Base-by-base conservation (phyloP, 2,329 filamentous ascomycete genomes). In the Beauveria rudraprayagi region DNA sequence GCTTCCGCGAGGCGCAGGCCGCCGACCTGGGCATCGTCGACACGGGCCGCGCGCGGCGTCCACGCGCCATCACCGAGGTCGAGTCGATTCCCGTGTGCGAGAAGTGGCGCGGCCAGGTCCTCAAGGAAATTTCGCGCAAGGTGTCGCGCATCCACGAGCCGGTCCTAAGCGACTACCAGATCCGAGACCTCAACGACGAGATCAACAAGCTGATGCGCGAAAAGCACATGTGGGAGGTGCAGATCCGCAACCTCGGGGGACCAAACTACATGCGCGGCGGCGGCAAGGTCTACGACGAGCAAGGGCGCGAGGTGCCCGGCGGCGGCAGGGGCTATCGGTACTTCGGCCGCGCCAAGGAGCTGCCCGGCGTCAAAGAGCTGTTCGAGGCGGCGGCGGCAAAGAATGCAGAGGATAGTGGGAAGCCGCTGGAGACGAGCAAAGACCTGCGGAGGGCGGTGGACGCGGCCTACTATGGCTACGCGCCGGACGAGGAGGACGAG, bases 191-290 rank as follows among this genome's bases (percentile, higher is more conserved):
- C 72, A 99, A 99, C 78, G 94, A 99, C 75, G 94, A 99, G 77
- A 96, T 99, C 81, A 99, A 99, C 81, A 96, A 96, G 78, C 83
- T 96, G 64, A 97, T 99, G 91, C 87, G 92, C 65, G 94, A 99
- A 79, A 99, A 99, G 77, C 92, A 95, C 82, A 92, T 96, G 83
- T 99, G 94, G 94, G 94, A 99, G 80, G 85, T 94, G 68, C 92
- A 97, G 76, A 97, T 99, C 67, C 84, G 92, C 62, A 95, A 96
- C 70, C 74, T 97, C 26, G 94, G 94, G n/a, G 94, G 94, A 2
- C 94, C 94, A 34, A 97, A 97, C 75, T 99, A 97, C 74, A 96
- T 94, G 89, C 83, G 92, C 34, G 84, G 84, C 5, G 83, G 82
- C 0, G 85, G 80, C 34, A 85, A 85, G 65, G 81, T 90, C 54